Base-by-base conservation (phyloP, 495 filamentous ascomycete species). In the Ascobolus immersus region DNA sequence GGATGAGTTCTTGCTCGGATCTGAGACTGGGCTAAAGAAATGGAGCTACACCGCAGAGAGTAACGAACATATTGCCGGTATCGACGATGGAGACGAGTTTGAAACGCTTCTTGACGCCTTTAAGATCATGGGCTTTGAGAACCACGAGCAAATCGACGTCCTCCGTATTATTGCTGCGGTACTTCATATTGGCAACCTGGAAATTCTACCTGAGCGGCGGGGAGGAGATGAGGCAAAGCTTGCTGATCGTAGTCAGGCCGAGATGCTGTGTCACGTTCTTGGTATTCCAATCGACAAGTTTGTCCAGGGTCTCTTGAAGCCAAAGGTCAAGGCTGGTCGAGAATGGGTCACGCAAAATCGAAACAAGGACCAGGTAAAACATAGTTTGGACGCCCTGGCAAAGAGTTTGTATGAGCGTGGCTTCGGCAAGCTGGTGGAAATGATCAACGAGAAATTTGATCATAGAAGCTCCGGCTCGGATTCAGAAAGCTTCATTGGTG, bases 321-420 rank as follows among this genome's bases (percentile, higher is more conserved):
- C 89, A 4, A 73, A 64, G 34, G 89, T 99, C 4, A 91, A 86
- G 49, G 89, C 89, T 26, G 89, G 89, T 17, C 68, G 78, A 22
- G 89, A 99, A 56, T 93, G 80, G 84, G 89, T 99, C 5, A 81
- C 92, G 45, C 93, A 92, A 48, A 82, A 82, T 9, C 81, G 94
- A 49, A 93, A 82, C 1, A 82, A 86, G 3, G 89, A 99, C 41
- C 89, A 99, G 52, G 89, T 91, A 15, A 73, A 76, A 21, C 64
- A 91, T 14, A 64, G 75, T 5, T 67, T 99, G 20, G 82, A 94
- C 54, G 84, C 89, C 13, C 59, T 99, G 4, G 70, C 89, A 0
- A 99, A 99, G 51, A 82, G 89, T 50, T 82, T 99, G 35, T 99
- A 99, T 47, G 89, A 94, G 47, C 74, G 89, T 39, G 71, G 74